Evolutionary conservation across 495 filamentous ascomycete species (phyloP), one percentile per base, ranked within the genome.

Genomic region (Penicillium taxi): DNA sequence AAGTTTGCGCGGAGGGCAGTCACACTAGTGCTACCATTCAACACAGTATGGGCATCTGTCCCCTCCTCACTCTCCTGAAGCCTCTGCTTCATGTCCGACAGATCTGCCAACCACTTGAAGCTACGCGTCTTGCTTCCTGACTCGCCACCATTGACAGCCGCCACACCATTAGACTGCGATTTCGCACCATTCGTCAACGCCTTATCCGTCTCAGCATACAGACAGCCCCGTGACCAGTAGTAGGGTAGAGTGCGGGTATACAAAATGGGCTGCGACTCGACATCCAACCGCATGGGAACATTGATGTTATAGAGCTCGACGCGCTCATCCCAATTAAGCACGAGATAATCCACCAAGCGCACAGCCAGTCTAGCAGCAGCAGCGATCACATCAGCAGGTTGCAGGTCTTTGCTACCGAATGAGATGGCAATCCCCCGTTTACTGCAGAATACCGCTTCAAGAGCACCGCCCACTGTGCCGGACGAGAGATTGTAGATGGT

Each of bases 1-100:
- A 94, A 96, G 55, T 94, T 95, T 17, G 90, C 89, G 48, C 82
- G 80, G 38, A 96, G 69, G 14, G 90, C 86, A 26, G 91, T 94
- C 29, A 98, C 74, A 67, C 87, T 94, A 6, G 64, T 68, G 35
- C 48, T 55, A 12, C 86, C 85, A 59, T 87, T 79, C 55, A 83
- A 77, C 12, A 98, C 82, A 9, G 81, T 86, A 82, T 90, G 93
- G 15, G 90, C 91, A 74, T 98, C 91, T 35, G 87, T 93, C 4
- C 89, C 91, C 16, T 82, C 83, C 43, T 67, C 71, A 38, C 63
- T 66, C 6, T 58, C 53, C 31, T 65, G 58, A 18, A 70, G 41
- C 19, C 53, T 52, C 48, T 63, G 64, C 45, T 70, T 70, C 59
- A 70, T 70, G 55, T 67, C 63, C 2, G 61, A 60, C 26, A 70